These are phyloP conservation scores for Glonium stellatum DNA, from an alignment of 495 filamentous ascomycete genomes.

Conservation along the genomic window DNA sequence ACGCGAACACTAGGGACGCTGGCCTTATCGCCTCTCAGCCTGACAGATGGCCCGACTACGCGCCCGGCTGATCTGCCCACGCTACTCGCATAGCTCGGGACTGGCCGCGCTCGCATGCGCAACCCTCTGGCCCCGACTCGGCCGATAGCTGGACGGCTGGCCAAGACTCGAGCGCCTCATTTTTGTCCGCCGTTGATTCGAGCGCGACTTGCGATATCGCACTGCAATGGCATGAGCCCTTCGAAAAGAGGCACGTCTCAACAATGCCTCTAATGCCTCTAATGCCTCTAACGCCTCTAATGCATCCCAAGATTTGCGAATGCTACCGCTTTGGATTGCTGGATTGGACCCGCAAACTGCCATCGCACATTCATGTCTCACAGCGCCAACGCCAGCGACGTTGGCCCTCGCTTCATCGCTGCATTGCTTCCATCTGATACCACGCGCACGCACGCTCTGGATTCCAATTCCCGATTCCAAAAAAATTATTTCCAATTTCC, in stretches of 20 bases:
- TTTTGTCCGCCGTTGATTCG: conserved; percentile 19
- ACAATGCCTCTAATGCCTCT: background rate
- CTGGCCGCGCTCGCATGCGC: conserved; percentile 22
- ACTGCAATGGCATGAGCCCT: conserved; percentile 5
- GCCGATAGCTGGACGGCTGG: conserved; percentile 14
- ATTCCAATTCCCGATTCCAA: conserved; percentile 3
- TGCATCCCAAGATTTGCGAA: background rate
- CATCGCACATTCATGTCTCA: background rate
- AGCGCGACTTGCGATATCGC: conserved; percentile 24
- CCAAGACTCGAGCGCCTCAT: conserved; percentile 14
- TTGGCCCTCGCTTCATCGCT: background rate
- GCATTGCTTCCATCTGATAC: background rate
- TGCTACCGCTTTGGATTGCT: background rate
- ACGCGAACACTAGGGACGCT: background rate
- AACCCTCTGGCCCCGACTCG: conserved; percentile 9
- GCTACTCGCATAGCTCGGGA: conserved; percentile 22
- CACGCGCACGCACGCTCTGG: background rate
- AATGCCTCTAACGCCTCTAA: background rate
- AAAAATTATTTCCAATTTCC: background rate
- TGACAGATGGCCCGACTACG: conserved; percentile 24
- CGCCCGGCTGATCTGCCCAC: conserved; percentile 30
- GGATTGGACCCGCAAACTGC: no score
- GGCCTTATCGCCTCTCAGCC: conserved; percentile 24
- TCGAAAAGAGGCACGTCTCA: background rate
- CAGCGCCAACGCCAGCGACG: background rate